Evolutionary conservation across 352 stramenopile genomes (phyloP), one percentile per base, ranked within the genome.

Genomic region (Globisporangium cederbergense): DNA sequence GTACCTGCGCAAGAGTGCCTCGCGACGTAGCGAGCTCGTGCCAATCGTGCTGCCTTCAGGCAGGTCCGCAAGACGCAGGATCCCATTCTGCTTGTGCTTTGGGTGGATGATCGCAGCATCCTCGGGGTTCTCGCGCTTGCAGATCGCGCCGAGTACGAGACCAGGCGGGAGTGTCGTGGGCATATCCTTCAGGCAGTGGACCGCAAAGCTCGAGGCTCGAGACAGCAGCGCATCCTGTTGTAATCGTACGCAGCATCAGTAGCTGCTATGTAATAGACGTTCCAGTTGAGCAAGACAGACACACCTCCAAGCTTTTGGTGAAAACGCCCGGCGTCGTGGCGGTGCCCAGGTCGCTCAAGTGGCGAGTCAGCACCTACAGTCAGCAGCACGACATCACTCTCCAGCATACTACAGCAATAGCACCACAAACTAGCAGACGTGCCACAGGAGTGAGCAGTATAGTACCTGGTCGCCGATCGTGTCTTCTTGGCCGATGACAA

Each of bases 171-270:
- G 78, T 43, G 71, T 81, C 60, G 87, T 97, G 6, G 89, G 87
- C 87, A 97, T 95, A 60, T 97, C 89, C 65, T 97, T 97, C 14
- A 97, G 74, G 38, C 84, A 97, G 70, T 97, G 89, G 18, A 97
- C 89, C 1, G 87, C 89, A n/a, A 95, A 91, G 62, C 86, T 83
- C 51, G 75, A 83, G 1, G 74, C 77, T 22, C 84, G 79, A 14
- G 72, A 64, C 13, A 95, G 62, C 58, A 97, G 68, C 10, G 83
- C 79, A 43, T 91, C 79, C 74, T 86, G n/a, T 40, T 16, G 28
- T 9, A n/a, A n/a, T n/a, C n/a, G n/a, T n/a, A n/a, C n/a, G n/a
- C 36, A 42, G 14, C 8, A 9, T 42, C 36, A 42, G 36, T 11
- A 42, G 36, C n/a, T n/a, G n/a, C n/a, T n/a, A n/a, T n/a, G n/a